Evolutionary conservation across 2,329 filamentous ascomycete genomes (phyloP), one percentile per base, ranked within the genome.

Genomic region (Epicoccum nigrum): DNA sequence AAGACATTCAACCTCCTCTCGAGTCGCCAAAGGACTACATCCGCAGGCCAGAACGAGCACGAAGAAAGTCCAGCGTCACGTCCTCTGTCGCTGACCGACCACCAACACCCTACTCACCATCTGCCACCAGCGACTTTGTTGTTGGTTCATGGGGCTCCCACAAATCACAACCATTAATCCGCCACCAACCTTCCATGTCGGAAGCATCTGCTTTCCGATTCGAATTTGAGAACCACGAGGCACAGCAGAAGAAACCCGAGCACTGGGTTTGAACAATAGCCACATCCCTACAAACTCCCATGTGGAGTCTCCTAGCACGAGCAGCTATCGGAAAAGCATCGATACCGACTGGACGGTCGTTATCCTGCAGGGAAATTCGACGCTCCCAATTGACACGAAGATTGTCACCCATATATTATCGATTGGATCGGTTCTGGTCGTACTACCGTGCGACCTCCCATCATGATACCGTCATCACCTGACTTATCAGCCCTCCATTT

Each of bases 21-120:
- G 58, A 60, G 38, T 66, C 65, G 27, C 64, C 68, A 23, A 56
- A 65, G 21, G 62, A 63, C 40, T 64, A 69, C 8, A 61, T 72
- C 40, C 60, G 56, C 42, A 68, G 65, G 35, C 69, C 69, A 28
- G 69, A 71, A 46, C 63, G 58, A 34, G 66, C 51, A 30, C 69
- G 64, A 27, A 67, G 70, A 38, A 72, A 72, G 61, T 73, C 69
- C 12, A 73, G 71, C 49, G 62, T 68, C 21, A 53, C 56, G 21
- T 70, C 65, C 7, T 70, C 67, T 7, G 55, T 73, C 28, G 67
- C 68, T 7, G 71, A 74, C 48, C 62, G 72, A 40, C 72, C 72
- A 46, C 72, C 71, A 8, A 74, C 72, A 20, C 72, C 72, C 2
- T 74, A 72, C 54, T 73, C 71, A 12, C 71, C 71, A n/a, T 69